phyloP scores from a whole-genome alignment of 2,329 filamentous ascomycete species.

The Neonectria sp. region DNA sequence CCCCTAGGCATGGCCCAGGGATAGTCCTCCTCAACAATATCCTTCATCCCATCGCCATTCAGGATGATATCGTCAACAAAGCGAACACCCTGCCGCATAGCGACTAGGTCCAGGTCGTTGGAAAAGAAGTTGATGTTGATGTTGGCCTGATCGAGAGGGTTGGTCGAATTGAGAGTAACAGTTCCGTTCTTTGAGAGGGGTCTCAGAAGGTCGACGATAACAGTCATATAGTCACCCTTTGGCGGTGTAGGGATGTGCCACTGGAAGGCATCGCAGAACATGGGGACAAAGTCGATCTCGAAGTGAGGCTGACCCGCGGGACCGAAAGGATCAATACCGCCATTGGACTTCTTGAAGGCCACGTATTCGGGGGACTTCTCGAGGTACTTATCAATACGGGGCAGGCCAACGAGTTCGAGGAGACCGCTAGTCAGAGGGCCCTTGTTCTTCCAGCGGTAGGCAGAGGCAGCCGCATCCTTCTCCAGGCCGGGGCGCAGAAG shows the following conservation, averaged over 20 bases:
- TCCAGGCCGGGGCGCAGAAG: constrained; percentile 56
- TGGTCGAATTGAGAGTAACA: constrained; percentile 68
- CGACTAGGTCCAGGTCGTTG: constrained; percentile 69
- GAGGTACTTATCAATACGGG: constrained; percentile 63
- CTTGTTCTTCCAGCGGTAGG: constrained; percentile 46
- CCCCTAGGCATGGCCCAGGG: constrained; percentile 73
- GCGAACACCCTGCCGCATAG: constrained; percentile 70
- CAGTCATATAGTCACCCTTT: constrained; percentile 67
- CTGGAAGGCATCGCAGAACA: constrained; percentile 68
- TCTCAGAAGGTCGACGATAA: constrained; percentile 65
- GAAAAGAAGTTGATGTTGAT: constrained; percentile 74
- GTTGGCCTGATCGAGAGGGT: constrained; percentile 71
- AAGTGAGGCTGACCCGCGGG: constrained; percentile 72
- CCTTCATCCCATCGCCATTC: constrained; percentile 70
- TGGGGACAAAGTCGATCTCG: constrained; percentile 73
- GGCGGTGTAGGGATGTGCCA: constrained; percentile 61
- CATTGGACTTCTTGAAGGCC: constrained; percentile 57
- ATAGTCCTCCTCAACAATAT: constrained; percentile 68
- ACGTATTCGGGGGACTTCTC: constrained; percentile 58
- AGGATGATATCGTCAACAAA: constrained; percentile 71
- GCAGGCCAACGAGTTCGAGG: constrained; percentile 69
- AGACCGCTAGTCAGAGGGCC: constrained; percentile 59
- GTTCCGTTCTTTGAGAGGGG: constrained; percentile 62
- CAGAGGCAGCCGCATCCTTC: constrained; percentile 51
- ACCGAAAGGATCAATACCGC: constrained; percentile 66